A percentile compares a stretch with the other conserved stretches of the same genome.
Conservation (phyloP, 1,284 basidiomycete genomes). For the Kalmanozyma brasiliensis region DNA sequence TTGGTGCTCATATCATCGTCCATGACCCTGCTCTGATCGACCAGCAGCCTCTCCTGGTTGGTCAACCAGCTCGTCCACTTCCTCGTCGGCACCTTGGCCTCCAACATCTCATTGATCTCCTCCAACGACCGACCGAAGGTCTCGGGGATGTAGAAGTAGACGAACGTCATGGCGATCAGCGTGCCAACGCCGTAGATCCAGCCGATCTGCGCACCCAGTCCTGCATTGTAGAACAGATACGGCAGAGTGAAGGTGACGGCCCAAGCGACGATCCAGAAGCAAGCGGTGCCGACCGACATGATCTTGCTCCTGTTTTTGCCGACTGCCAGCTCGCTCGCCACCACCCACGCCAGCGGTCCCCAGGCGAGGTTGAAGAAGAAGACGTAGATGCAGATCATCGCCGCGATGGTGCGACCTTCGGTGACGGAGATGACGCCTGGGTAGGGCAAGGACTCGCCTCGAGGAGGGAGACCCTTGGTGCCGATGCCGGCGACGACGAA, state of each 20-base stretch:
- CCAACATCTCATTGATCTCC: conserved; percentile 64
- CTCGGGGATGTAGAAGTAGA: conserved; percentile 70
- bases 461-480: conserved; percentile 53
- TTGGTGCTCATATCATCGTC: conserved; percentile 26
- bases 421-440: conserved; percentile 44
- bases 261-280: conserved; percentile 70
- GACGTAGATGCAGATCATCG: conserved; percentile 70
- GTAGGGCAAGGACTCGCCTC: conserved; percentile 41
- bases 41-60: conserved; percentile 29
- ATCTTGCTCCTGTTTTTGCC: conserved; percentile 70
- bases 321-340: conserved; percentile 68
- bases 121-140: conserved; percentile 57
- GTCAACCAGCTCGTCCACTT: conserved; percentile 55
- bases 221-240: conserved; percentile 65
- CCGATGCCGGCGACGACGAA: conserved; percentile 69
- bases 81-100: conserved; percentile 50
- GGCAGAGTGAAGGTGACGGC: conserved; percentile 67
- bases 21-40: conserved; percentile 37
- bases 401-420: conserved; percentile 68
- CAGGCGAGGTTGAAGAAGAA: conserved; percentile 70
- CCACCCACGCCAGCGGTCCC: conserved; percentile 70
- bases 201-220: conserved; percentile 68
- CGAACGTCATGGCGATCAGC: conserved; percentile 68
- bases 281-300: conserved; percentile 70
- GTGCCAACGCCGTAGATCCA: conserved; percentile 69